Conservation (phyloP, 768 basidiomycete species). For the Suillus decipiens region DNA sequence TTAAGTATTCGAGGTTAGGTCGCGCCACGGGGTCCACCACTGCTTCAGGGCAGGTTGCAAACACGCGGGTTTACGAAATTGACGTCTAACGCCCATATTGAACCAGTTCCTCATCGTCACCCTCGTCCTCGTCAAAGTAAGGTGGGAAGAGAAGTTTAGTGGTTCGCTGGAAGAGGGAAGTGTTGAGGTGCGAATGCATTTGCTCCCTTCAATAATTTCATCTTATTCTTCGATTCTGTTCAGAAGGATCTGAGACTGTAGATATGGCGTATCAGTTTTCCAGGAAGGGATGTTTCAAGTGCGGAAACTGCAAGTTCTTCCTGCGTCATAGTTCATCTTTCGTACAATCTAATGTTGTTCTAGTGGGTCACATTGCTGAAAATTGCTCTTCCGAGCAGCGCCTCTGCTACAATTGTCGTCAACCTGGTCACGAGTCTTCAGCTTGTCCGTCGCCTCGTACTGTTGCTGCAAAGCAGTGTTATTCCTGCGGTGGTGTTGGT, state of each 20-base stretch:
- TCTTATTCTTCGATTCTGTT: conserved; percentile 23
- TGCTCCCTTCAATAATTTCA: conserved; percentile 9
- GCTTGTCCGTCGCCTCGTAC: conserved; percentile 84
- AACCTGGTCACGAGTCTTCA: conserved; percentile 92
- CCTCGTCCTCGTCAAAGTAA: conserved; percentile 60
- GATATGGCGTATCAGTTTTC: conserved; percentile 81
- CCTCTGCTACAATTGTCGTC: conserved; percentile 93
- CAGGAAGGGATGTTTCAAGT: conserved; percentile 92
- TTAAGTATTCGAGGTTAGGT: neutral
- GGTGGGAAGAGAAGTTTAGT: conserved; percentile 66
- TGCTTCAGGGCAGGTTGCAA: conserved; percentile 36
- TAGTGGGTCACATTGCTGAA: conserved; percentile 93
- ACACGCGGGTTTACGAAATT: conserved; percentile 16
- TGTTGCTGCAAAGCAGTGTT: conserved; percentile 87
- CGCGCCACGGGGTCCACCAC: conserved; percentile 28
- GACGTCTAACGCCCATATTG: conserved; percentile 20
- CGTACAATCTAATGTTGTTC: conserved; percentile 18
- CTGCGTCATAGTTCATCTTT: conserved; percentile 16
- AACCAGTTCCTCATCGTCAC: conserved; percentile 35
- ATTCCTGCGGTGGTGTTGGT: conserved; percentile 90
- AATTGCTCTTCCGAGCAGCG: conserved; percentile 86
- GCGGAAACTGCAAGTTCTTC: conserved; percentile 76
- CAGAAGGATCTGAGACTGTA: conserved; percentile 37
- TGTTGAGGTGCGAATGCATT: conserved; percentile 50
- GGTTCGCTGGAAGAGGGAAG: conserved; percentile 76